Percentiles rank a stretch among this genome's conserved stretches.
Conservation (phyloP, 208 protist species). For the Balamuthia mandrillaris region DNA sequence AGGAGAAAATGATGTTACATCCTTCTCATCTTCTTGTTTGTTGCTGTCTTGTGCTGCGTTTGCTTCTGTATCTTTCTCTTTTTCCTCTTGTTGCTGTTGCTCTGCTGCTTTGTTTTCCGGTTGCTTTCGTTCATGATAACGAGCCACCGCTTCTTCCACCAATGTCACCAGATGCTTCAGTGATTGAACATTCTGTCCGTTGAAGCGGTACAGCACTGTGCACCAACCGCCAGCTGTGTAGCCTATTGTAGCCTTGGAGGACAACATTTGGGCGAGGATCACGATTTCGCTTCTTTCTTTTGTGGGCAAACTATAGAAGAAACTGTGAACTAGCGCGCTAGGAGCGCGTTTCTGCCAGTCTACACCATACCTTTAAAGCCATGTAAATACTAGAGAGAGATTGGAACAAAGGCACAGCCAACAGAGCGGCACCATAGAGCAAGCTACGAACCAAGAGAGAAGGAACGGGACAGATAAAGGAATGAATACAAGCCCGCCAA, state of each 20-base stretch:
- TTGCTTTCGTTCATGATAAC: not conserved
- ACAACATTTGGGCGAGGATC: slow-evolving; percentile 33
- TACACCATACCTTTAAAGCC: too few species aligned
- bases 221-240: slow-evolving; percentile 26
- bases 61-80: too few species aligned
- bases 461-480: not conserved
- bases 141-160: not conserved
- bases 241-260: slow-evolving; percentile 32
- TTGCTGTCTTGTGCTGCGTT: too few species aligned
- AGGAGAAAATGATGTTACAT: too few species aligned
- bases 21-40: too few species aligned
- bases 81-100: too few species aligned
- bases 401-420: too few species aligned
- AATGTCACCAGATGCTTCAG: not conserved
- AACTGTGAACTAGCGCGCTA: not conserved
- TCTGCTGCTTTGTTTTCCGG: too few species aligned
- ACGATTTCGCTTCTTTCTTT: slow-evolving; percentile 37
- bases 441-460: not conserved
- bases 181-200: not conserved
- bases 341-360: slow-evolving; percentile 16
- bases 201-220: not conserved
- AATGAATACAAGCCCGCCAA: slow-evolving; percentile 16
- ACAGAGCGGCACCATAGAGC: not conserved
- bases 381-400: too few species aligned
- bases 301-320: not conserved